Conservation (phyloP, 2,329 filamentous ascomycete species). For the Botrytis squamosa region DNA sequence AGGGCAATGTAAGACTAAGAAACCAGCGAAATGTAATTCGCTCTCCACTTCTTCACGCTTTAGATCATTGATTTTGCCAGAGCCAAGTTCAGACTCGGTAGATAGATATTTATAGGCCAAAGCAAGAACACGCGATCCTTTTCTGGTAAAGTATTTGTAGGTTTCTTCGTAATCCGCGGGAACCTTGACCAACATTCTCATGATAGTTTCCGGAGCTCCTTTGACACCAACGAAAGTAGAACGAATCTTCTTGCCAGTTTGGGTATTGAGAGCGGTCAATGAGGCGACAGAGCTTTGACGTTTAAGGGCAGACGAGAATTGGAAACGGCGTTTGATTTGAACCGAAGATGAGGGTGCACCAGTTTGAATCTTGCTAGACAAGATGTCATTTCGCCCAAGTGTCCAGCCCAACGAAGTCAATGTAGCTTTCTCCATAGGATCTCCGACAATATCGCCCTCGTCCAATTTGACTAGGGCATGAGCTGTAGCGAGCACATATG, state of each 20-base stretch:
- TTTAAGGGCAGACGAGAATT: conserved; percentile 95
- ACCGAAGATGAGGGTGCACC: conserved; percentile 68
- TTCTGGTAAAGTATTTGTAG: conserved; percentile 95
- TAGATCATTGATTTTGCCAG: conserved; percentile 85
- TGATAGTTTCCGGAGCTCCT: conserved; percentile 94
- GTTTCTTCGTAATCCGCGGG: conserved; percentile 94
- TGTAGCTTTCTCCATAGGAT: conserved; percentile 99
- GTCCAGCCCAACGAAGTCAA: conserved; percentile 86
- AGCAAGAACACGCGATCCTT: conserved; percentile 89
- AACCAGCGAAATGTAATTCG: conserved; percentile 85
- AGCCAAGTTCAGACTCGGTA: conserved; percentile 74
- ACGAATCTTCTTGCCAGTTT: conserved; percentile 71
- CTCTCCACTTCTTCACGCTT: conserved; percentile 91
- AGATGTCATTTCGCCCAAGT: conserved; percentile 82
- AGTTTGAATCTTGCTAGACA: conserved; percentile 63
- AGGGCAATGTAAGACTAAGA: conserved; percentile 91
- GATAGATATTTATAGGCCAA: conserved; percentile 92
- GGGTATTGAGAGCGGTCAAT: conserved; percentile 68
- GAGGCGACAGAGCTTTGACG: conserved; percentile 93
- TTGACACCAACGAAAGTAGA: conserved; percentile 95
- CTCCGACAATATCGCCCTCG: conserved; percentile 94
- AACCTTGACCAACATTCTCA: conserved; percentile 81
- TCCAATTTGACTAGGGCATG: conserved; percentile 95
- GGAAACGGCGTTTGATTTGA: conserved; percentile 94
- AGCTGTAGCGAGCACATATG: conserved; percentile 88